These are phyloP conservation scores for Tieghemiomyces parasiticus DNA, from an alignment of 192 early-diverging fungal species.

Conservation along the genomic window DNA sequence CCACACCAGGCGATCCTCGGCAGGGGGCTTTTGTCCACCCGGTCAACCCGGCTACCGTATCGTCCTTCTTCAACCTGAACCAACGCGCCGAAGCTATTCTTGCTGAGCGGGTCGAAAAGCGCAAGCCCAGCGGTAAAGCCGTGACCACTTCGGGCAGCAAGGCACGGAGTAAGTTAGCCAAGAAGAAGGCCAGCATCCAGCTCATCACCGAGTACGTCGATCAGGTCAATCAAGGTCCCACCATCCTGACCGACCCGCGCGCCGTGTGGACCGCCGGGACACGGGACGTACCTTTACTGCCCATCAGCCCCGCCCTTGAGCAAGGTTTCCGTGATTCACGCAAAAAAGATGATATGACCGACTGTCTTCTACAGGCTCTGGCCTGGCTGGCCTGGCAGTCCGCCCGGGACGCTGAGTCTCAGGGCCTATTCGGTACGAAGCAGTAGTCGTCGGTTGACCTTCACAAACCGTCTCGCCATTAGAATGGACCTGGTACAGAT, in stretches of 20 bases:
- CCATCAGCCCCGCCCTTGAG: conserved; percentile 4
- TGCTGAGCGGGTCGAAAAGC: conserved; percentile 8
- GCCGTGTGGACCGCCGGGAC: not conserved
- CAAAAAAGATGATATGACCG: conserved; percentile 5
- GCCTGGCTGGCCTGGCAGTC: conserved; percentile 30
- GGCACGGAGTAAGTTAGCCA: conserved; percentile 10
- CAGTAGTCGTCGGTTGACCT: not conserved
- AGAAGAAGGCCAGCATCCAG: conserved; percentile 7
- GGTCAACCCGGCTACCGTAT: conserved; percentile 18
- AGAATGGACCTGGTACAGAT: too few species aligned
- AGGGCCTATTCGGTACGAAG: conserved; percentile 2
- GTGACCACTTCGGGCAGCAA: too few species aligned
- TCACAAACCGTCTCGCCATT: not conserved
- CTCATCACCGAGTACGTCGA: conserved; percentile 25
- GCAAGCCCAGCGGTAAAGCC: not conserved
- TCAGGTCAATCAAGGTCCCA: conserved; percentile 2
- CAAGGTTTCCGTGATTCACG: conserved; percentile 15
- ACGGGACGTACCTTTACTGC: not conserved
- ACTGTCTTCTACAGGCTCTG: conserved; percentile 5
- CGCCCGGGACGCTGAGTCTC: not conserved
- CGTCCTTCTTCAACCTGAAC: conserved; percentile 22
- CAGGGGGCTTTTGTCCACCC: conserved; percentile 14
- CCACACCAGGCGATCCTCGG: conserved; percentile 7
- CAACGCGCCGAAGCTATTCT: conserved; percentile 1
- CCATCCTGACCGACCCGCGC: not conserved